Conservation (phyloP, 176 grass and related monocot species). For the Oryza glaberrima region DNA sequence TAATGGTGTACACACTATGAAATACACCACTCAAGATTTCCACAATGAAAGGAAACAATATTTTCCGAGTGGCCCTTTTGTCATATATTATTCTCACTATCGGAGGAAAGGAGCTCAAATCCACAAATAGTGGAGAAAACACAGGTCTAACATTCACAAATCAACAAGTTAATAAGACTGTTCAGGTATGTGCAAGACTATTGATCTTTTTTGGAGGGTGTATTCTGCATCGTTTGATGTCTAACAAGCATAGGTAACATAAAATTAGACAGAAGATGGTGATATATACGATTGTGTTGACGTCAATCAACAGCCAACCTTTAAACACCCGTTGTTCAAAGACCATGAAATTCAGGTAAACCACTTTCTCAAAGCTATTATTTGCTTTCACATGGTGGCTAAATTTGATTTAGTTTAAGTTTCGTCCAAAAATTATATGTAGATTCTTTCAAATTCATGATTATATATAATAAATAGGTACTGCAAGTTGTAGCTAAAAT, state of each 20-base stretch:
- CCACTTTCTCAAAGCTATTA: background rate
- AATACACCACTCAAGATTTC: background rate
- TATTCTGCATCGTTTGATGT: background rate
- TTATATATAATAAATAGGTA: too few relatives aligned
- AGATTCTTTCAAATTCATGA: too few relatives aligned
- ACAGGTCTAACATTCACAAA: background rate
- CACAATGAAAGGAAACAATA: background rate
- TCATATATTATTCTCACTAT: background rate
- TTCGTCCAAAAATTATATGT: too few relatives aligned
- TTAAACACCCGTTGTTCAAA: background rate
- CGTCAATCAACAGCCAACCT: too few relatives aligned
- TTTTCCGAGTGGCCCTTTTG: background rate
- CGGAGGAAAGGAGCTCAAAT: background rate
- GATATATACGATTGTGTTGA: slow-evolving; percentile 19
- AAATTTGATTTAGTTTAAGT: too few relatives aligned
- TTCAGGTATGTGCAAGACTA: background rate
- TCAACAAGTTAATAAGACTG: background rate
- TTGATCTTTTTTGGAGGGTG: background rate
- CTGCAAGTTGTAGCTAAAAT: too few relatives aligned
- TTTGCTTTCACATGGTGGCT: too few relatives aligned
- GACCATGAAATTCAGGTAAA: slow-evolving; percentile 15
- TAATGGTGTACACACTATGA: background rate
- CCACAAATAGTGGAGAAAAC: background rate
- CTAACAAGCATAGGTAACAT: background rate
- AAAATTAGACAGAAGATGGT: background rate